Evolutionary conservation across 371 early-diverging fungal genomes (phyloP).

Genomic region (Syncephalastrum contaminatum): DNA sequence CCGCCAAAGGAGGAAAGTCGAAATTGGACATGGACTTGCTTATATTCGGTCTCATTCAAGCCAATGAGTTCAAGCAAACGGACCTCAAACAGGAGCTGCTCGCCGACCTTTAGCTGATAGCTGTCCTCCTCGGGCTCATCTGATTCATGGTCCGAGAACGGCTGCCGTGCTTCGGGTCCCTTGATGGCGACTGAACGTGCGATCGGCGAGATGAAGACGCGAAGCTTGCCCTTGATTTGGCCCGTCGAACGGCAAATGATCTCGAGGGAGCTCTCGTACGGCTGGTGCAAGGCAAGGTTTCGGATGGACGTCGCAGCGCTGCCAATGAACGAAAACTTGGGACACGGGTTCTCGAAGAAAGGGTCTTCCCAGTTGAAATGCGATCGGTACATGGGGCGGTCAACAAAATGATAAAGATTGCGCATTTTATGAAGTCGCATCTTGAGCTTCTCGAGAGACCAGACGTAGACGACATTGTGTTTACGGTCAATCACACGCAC

Average conservation of each 20-base stretch:
- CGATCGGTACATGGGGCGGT: constrained; percentile 66
- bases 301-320: constrained; percentile 56
- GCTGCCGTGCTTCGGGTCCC: constrained; percentile 11
- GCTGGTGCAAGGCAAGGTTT: constrained; percentile 48
- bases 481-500: constrained; percentile 72
- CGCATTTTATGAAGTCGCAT: constrained; percentile 74
- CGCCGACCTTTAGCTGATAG: constrained; percentile 39
- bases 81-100: constrained; percentile 72
- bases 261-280: constrained; percentile 55
- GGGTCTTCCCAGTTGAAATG: constrained; percentile 76
- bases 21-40: constrained; percentile 80
- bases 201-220: constrained; percentile 51
- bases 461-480: constrained; percentile 69
- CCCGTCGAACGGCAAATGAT: constrained; percentile 62
- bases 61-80: constrained; percentile 66
- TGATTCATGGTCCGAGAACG: constrained; percentile 6
- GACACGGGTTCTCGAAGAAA: constrained; percentile 62
- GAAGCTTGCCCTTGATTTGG: constrained; percentile 46
- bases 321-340: constrained; percentile 70
- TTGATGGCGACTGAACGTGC: constrained; percentile 32
- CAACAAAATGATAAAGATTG: constrained; percentile 67
- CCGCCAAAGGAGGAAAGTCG: constrained; percentile 64
- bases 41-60: constrained; percentile 62
- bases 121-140: constrained; percentile 11
- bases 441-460: constrained; percentile 73